Percentiles rank a stretch among this genome's conserved stretches.
Evolutionary conservation across 139 green algal species (phyloP).

Genomic region (Astrephomene gubernaculifera): DNA sequence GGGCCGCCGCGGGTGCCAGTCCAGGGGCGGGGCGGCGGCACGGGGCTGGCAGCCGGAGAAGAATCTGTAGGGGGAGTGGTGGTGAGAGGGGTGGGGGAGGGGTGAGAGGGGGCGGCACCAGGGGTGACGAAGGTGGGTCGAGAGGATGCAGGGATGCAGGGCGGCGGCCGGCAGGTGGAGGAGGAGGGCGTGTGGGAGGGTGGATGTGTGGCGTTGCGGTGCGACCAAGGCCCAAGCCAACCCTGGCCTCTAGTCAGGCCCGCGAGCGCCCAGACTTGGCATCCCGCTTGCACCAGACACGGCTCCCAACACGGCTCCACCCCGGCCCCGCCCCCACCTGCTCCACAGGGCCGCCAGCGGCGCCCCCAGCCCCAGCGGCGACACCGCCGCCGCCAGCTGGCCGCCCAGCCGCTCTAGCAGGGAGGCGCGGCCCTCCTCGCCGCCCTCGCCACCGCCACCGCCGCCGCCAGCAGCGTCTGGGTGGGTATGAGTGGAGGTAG

Average conservation of each 20-base stretch:
- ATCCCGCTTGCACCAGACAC: too few species aligned
- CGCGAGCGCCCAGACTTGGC: too few species aligned
- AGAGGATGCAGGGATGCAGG: too few species aligned
- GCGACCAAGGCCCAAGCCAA: neutral
- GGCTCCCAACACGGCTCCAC: too few species aligned
- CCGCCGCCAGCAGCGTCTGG: too few species aligned
- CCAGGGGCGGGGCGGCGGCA: slow-evolving; percentile 17
- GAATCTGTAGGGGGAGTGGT: neutral
- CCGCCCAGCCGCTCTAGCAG: neutral
- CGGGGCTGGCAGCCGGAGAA: slow-evolving; percentile 15
- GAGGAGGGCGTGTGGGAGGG: too few species aligned
- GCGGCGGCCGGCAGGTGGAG: too few species aligned
- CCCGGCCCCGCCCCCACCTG: neutral
- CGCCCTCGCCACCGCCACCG: neutral
- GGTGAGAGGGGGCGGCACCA: too few species aligned
- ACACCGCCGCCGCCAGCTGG: neutral
- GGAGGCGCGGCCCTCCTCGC: neutral
- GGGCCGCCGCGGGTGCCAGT: slow-evolving; percentile 44
- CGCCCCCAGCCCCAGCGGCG: neutral
- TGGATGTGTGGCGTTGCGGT: neutral
- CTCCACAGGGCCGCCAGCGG: slow-evolving; percentile 18
- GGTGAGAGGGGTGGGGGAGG: neutral
- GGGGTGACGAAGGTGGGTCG: too few species aligned
- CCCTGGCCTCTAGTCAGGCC: neutral
- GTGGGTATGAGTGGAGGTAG: too few species aligned